Evolutionary conservation across 345 rosid species (phyloP).

Genomic region (Ceriops zippeliana): DNA sequence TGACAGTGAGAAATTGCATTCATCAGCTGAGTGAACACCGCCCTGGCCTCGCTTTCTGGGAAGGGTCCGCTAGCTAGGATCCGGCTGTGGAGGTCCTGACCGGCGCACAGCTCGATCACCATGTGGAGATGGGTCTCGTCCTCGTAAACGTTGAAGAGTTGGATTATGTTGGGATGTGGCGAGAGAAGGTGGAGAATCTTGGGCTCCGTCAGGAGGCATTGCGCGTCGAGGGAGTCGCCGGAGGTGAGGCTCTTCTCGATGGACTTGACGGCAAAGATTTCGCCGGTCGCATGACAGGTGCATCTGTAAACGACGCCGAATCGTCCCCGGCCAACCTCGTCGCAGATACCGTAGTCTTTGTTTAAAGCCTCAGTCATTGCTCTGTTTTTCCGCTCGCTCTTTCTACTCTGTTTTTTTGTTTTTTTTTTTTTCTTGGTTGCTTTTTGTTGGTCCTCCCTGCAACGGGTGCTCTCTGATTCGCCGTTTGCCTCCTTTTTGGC

Average conservation of each 20-base stretch:
- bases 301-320: conserved; percentile 64
- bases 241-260: conserved; percentile 51
- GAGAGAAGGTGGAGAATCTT: conserved; percentile 63
- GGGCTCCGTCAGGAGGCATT: conserved; percentile 67
- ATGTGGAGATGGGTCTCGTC: conserved; percentile 50
- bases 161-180: conserved; percentile 58
- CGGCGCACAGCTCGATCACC: conserved; percentile 60
- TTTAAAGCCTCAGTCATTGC: conserved; percentile 47
- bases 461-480: not conserved
- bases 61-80: conserved; percentile 38
- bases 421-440: too few species aligned
- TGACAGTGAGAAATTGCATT: conserved; percentile 69
- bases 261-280: conserved; percentile 65
- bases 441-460: not conserved
- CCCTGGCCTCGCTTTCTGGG: conserved; percentile 44
- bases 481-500: not conserved
- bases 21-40: conserved; percentile 44
- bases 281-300: conserved; percentile 40
- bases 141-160: conserved; percentile 52
- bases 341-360: conserved; percentile 50
- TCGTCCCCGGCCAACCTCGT: conserved; percentile 74
- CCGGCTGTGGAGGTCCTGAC: conserved; percentile 48
- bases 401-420: not conserved
- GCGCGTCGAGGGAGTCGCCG: conserved; percentile 61
- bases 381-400: not conserved